phyloP scores from a whole-genome alignment of 2,329 filamentous ascomycete species.

The Aspergillus sp. region DNA sequence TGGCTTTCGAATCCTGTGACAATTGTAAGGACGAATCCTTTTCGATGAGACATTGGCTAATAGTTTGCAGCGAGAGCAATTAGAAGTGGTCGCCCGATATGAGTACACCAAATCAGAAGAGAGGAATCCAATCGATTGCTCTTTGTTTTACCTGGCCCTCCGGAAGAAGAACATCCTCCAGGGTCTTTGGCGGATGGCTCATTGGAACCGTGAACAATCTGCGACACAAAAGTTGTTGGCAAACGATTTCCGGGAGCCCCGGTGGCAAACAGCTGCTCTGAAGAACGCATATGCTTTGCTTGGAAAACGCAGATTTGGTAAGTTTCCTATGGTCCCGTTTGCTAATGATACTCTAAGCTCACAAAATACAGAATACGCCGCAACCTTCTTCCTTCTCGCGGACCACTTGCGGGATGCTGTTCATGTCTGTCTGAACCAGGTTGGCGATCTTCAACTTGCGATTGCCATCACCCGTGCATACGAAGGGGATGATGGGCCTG shows the following conservation, averaged over 20 bases:
- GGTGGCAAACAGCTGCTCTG: conserved; percentile 84
- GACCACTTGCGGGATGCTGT: conserved; percentile 83
- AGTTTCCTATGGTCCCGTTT: conserved; percentile 21
- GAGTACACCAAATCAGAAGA: conserved; percentile 87
- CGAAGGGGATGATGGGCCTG: conserved; percentile 76
- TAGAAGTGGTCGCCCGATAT: conserved; percentile 87
- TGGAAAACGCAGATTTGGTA: conserved; percentile 83
- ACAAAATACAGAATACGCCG: conserved; percentile 73
- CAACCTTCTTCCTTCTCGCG: conserved; percentile 90
- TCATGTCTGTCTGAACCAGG: conserved; percentile 79
- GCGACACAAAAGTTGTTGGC: conserved; percentile 76
- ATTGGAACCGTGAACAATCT: conserved; percentile 80
- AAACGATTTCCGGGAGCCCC: conserved; percentile 86
- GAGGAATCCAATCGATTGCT: conserved; percentile 88
- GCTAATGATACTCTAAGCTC: background rate
- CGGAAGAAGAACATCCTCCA: conserved; percentile 87
- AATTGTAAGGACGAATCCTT: conserved; percentile 59
- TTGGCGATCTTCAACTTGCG: conserved; percentile 86
- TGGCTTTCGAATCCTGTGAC: conserved; percentile 80
- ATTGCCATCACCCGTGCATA: conserved; percentile 86
- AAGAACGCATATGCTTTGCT: conserved; percentile 97
- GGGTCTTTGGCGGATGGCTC: conserved; percentile 92
- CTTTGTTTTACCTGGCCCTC: conserved; percentile 85
- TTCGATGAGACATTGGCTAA: conserved; percentile 11
- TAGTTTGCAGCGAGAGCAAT: conserved; percentile 63